Evolutionary conservation across 768 basidiomycete genomes (phyloP).

Genomic region (Megacollybia marginata): DNA sequence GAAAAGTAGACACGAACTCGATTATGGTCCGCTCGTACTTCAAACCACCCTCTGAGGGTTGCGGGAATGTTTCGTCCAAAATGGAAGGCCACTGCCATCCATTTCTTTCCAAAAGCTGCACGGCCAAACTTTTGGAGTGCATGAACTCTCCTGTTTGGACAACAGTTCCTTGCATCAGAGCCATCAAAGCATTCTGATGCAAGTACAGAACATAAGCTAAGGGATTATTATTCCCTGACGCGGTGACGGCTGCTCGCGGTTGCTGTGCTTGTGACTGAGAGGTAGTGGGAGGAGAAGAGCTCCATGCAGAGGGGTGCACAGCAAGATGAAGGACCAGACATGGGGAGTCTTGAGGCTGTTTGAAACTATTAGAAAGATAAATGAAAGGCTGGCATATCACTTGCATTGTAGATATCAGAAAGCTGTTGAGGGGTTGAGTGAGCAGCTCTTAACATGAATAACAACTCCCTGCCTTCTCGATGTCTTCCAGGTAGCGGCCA

Average conservation of each 20-base stretch:
- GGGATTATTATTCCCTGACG: conserved; percentile 8
- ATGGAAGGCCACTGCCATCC: conserved; percentile 46
- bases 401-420: too few relatives aligned
- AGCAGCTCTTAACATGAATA: not conserved
- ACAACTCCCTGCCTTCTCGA: conserved; percentile 33
- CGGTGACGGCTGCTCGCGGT: not conserved
- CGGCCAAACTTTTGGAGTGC: conserved; percentile 14
- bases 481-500: conserved; percentile 58
- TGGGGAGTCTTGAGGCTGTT: conserved; percentile 47
- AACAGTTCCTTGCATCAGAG: conserved; percentile 16
- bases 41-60: conserved; percentile 28
- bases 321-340: conserved; percentile 60
- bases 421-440: too few relatives aligned
- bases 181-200: conserved; percentile 37
- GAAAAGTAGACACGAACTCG: conserved; percentile 26
- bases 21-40: conserved; percentile 31
- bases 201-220: conserved; percentile 31
- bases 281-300: conserved; percentile 38
- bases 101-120: conserved; percentile 26
- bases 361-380: conserved; percentile 1
- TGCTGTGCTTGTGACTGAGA: conserved; percentile 4
- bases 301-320: conserved; percentile 78
- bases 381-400: too few relatives aligned
- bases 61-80: conserved; percentile 40
- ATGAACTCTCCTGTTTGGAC: conserved; percentile 1